Evolutionary conservation across 73 alveolate genomes (phyloP).

Genomic region (Paramecium caudatum): DNA sequence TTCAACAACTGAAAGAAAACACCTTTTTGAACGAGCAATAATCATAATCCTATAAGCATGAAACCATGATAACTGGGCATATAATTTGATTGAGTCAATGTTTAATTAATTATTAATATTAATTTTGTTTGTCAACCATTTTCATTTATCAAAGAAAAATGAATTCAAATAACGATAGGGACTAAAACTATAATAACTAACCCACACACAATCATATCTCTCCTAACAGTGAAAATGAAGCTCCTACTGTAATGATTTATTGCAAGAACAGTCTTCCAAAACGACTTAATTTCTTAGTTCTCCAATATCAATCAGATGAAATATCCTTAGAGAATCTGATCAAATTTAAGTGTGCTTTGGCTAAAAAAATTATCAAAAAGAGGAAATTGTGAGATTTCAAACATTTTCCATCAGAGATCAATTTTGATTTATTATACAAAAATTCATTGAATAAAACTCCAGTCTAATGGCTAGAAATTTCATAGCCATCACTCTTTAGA

Average conservation of each 20-base stretch:
- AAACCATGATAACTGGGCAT: background rate
- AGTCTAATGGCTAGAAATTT: no score
- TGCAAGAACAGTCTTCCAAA: background rate
- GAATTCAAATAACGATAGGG: constrained; percentile 2
- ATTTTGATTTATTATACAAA: no score
- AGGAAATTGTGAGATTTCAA: no score
- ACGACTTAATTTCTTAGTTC: background rate
- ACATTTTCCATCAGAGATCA: no score
- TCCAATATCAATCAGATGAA: background rate
- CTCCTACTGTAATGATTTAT: background rate
- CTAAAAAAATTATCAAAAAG: background rate
- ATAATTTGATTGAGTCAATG: background rate
- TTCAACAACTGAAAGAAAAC: no score
- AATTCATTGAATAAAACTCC: no score
- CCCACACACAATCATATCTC: no score
- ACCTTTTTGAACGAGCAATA: background rate
- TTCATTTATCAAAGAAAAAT: background rate
- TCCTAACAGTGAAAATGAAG: no score
- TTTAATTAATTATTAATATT: background rate
- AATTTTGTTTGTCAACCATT: background rate
- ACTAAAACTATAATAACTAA: no score
- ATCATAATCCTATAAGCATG: background rate
- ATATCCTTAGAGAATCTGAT: background rate
- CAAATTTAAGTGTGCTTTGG: background rate
- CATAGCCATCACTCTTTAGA: no score